Evolutionary conservation across 495 filamentous ascomycete species (phyloP), one percentile per base, ranked within the genome.

Genomic region (Lindgomyces ingoldianus): DNA sequence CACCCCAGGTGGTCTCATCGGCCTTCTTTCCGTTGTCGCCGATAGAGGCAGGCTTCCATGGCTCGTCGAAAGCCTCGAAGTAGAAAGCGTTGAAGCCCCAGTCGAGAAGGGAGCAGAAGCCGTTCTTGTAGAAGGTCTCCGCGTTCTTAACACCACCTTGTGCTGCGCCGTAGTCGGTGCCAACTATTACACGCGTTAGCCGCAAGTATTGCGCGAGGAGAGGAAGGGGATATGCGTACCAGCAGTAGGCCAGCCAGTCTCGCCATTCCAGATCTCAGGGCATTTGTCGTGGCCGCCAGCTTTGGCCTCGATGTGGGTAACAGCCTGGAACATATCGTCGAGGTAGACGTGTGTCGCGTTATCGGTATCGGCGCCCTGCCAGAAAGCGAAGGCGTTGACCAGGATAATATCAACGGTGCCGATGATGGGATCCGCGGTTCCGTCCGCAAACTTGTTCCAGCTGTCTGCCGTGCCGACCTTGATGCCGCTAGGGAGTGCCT

Each of bases 351-450:
- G 73, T 30, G 84, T 84, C 30, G 87, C 85, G 70, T 90, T 85
- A 65, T 77, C 74, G 57, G 85, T 81, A 10, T 77, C 75, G 68
- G 84, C 81, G 41, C 83, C 86, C 73, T 93, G 90, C 90, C 90
- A 92, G 82, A 91, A 93, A 30, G 85, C 84, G 72, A 93, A 93
- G n/a, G 87, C 90, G 70, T 93, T 93, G 73, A 82, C 82, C 36
- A 93, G 78, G 22, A 93, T 76, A 53, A 92, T 85, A 66, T 87
- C 86, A 24, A 82, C 83, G 41, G 81, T 79, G 44, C 78, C 73
- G 68, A 90, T 81, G 59, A 91, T 75, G 21, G 85, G 78, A 70
- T 92, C 85, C 9, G 85, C 89, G 44, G 87, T 89, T 39, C 87
- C 88, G 72, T 91, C 88, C 41, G 83, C 81, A 70, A 81, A 87